These are phyloP conservation scores for Alternaria burnsii DNA, from an alignment of 2,329 filamentous ascomycete species.

Conservation along the genomic window DNA sequence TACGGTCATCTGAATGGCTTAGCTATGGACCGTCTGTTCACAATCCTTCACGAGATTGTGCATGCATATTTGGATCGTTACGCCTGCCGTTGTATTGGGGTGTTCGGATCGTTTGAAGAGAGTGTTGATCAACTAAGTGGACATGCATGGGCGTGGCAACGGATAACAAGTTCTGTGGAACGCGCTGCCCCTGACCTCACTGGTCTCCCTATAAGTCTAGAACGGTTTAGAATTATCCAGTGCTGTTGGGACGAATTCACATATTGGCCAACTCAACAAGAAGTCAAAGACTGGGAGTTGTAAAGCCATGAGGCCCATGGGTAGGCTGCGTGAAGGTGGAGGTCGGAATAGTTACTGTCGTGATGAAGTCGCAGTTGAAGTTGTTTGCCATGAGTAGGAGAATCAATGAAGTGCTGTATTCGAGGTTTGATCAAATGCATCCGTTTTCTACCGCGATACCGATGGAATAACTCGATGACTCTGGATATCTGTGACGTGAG, in stretches of 20 bases:
- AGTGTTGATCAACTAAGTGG: background rate
- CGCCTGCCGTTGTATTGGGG: background rate
- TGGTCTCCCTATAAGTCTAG: background rate
- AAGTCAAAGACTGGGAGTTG: background rate
- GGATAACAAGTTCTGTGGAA: background rate
- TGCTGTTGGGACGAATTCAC: background rate
- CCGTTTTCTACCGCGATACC: background rate
- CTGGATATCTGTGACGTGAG: background rate
- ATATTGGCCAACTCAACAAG: background rate
- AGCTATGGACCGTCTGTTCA: background rate
- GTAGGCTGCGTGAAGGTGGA: background rate
- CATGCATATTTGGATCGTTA: background rate
- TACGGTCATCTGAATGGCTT: background rate
- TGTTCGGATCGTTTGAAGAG: background rate
- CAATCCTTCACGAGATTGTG: background rate
- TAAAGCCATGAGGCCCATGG: background rate
- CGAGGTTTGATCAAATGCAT: background rate
- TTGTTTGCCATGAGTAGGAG: background rate
- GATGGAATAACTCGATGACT: background rate
- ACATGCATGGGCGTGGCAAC: background rate
- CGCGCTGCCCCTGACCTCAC: background rate
- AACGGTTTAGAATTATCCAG: background rate
- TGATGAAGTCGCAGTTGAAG: background rate
- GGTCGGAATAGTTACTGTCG: background rate
- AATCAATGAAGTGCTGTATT: background rate